phyloP scores from a whole-genome alignment of 208 protist species.

The Leishmania major region DNA sequence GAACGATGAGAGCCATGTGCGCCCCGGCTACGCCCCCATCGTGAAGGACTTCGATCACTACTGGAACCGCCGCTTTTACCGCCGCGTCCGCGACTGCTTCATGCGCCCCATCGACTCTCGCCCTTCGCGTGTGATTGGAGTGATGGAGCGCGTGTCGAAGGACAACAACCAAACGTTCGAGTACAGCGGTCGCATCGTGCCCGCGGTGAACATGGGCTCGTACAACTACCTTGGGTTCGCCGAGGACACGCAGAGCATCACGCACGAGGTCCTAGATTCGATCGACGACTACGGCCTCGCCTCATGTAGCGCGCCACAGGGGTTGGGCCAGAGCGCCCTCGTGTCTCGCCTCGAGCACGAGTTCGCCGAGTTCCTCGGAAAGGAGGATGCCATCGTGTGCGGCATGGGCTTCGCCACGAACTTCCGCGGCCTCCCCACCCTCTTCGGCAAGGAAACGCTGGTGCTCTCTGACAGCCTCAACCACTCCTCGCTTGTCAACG shows the following conservation, averaged over 20 bases:
- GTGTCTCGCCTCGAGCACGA: slow-evolving; percentile 88
- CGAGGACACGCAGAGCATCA: slow-evolving; percentile 88
- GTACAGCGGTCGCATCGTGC: slow-evolving; percentile 81
- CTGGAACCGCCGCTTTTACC: slow-evolving; percentile 94
- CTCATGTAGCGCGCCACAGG: slow-evolving; percentile 63
- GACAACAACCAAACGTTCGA: slow-evolving; percentile 89
- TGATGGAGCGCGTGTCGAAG: slow-evolving; percentile 90
- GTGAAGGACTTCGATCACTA: slow-evolving; percentile 95
- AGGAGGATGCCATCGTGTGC: slow-evolving; percentile 96
- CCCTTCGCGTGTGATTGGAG: slow-evolving; percentile 92
- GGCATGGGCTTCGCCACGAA: slow-evolving; percentile 94
- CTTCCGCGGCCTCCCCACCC: slow-evolving; percentile 85
- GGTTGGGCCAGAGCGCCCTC: slow-evolving; percentile 62
- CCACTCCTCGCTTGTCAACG: slow-evolving; percentile 98
- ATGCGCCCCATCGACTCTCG: slow-evolving; percentile 92
- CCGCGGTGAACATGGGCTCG: slow-evolving; percentile 95
- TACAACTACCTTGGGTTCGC: slow-evolving; percentile 99
- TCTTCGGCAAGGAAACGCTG: slow-evolving; percentile 95
- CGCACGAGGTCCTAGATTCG: slow-evolving; percentile 74
- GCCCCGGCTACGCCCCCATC: slow-evolving; percentile 94
- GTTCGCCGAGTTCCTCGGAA: slow-evolving; percentile 93
- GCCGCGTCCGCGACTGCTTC: slow-evolving; percentile 91
- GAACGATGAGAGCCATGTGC: slow-evolving; percentile 22
- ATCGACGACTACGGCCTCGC: slow-evolving; percentile 85
- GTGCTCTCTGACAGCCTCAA: slow-evolving; percentile 96